These are phyloP conservation scores for Yarrowia hollandica DNA, from an alignment of 805 yeast species.

Conservation along the genomic window DNA sequence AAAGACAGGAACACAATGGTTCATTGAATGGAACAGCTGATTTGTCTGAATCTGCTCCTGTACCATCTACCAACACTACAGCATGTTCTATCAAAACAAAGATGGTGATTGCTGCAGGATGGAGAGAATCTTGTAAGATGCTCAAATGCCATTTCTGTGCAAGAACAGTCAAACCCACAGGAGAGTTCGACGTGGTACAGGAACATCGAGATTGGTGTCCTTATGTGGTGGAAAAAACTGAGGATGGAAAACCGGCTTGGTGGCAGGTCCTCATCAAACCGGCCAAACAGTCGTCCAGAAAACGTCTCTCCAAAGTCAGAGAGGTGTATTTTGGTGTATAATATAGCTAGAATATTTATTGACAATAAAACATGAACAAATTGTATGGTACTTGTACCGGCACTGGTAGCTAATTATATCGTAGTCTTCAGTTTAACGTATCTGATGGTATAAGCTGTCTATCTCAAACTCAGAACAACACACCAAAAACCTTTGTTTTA, in stretches of 20 bases:
- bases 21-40: too few relatives aligned
- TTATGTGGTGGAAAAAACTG: conserved; percentile 11
- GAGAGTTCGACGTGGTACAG: neutral
- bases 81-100: neutral
- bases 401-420: too few relatives aligned
- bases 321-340: conserved; percentile 19
- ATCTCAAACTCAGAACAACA: too few relatives aligned
- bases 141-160: conserved; percentile 2
- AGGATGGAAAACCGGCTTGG: conserved; percentile 2
- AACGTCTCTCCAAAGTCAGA: conserved; percentile 11
- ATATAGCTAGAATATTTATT: neutral
- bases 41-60: too few relatives aligned
- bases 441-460: too few relatives aligned
- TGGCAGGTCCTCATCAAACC: neutral
- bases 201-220: conserved; percentile 25
- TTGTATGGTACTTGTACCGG: too few relatives aligned
- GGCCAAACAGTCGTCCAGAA: neutral
- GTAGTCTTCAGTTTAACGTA: too few relatives aligned
- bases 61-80: neutral
- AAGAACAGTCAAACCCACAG: neutral
- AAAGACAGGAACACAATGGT: too few relatives aligned
- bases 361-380: too few relatives aligned
- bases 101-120: neutral
- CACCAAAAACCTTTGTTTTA: too few relatives aligned
- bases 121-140: neutral